A percentile compares a stretch with the other conserved stretches of the same genome.
Evolutionary conservation across 257 asterid species (phyloP).

Genomic region (Salvia hispanica): DNA sequence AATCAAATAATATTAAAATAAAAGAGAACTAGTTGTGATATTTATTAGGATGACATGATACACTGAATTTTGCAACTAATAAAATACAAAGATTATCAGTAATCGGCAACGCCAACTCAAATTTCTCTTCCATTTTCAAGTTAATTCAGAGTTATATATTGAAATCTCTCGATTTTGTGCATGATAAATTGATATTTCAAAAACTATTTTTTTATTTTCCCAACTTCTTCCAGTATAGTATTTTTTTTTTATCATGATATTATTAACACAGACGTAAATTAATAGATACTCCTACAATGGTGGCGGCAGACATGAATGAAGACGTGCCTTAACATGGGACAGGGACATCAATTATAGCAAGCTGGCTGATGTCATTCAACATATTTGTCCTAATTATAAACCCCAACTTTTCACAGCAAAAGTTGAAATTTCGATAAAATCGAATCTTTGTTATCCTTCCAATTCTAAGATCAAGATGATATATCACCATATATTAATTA

Average conservation of each 20-base stretch:
- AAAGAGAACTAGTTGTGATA: background rate
- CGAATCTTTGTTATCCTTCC: slow-evolving; percentile 36
- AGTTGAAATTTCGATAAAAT: slow-evolving; percentile 25
- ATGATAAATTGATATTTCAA: background rate
- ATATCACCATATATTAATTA: background rate
- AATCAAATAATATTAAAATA: background rate
- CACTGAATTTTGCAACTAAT: background rate
- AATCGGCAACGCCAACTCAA: no score
- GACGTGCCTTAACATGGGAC: background rate
- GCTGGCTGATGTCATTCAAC: slow-evolving; percentile 28
- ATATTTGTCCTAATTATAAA: background rate
- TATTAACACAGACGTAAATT: background rate
- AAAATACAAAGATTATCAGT: no score
- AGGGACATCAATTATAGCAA: background rate
- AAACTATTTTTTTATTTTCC: background rate
- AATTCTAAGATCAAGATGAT: background rate
- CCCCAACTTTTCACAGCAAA: slow-evolving; percentile 23
- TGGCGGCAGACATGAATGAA: slow-evolving; percentile 11
- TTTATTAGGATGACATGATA: no score
- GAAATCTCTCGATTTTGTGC: background rate
- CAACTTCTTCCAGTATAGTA: background rate
- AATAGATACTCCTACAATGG: background rate
- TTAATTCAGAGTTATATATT: background rate
- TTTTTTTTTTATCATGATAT: no score
- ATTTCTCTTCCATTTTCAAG: no score